Evolutionary conservation across 2,329 filamentous ascomycete species (phyloP).

Genomic region (Plectosphaerella plurivora): DNA sequence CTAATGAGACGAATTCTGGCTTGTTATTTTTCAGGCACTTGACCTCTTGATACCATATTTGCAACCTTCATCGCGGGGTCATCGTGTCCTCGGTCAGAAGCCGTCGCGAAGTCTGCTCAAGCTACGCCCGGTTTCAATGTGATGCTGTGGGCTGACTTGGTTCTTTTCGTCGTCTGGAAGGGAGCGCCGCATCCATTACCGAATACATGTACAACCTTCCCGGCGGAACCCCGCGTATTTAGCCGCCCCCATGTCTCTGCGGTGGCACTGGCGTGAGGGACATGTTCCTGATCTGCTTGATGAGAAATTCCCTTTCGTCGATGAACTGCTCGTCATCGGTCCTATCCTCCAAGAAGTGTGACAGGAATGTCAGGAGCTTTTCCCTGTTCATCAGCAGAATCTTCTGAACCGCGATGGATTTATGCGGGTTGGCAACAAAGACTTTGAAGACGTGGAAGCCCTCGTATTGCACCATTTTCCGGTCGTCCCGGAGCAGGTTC

Average conservation of each 20-base stretch:
- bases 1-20: too few relatives aligned
- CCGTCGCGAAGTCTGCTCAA: too few relatives aligned
- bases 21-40: too few relatives aligned
- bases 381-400: constrained; percentile 96
- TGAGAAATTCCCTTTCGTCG: constrained; percentile 94
- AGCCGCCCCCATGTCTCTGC: constrained; percentile 30
- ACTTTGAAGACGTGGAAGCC: constrained; percentile 99
- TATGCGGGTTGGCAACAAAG: constrained; percentile 97
- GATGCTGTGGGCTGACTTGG: neutral
- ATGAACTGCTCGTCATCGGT: constrained; percentile 98
- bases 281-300: constrained; percentile 83
- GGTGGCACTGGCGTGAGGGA: constrained; percentile 52
- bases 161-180: neutral
- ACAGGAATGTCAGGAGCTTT: constrained; percentile 81
- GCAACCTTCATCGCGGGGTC: too few relatives aligned
- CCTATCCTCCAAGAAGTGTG: constrained; percentile 87
- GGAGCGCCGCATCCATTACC: neutral
- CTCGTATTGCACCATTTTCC: constrained; percentile 99
- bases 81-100: too few relatives aligned
- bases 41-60: too few relatives aligned
- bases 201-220: neutral
- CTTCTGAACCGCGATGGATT: constrained; percentile 91
- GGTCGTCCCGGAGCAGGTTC: constrained; percentile 91
- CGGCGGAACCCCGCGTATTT: neutral
- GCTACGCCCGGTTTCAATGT: neutral